phyloP scores from a whole-genome alignment of 768 basidiomycete genomes.

The Lepiota brunneoincarnata region DNA sequence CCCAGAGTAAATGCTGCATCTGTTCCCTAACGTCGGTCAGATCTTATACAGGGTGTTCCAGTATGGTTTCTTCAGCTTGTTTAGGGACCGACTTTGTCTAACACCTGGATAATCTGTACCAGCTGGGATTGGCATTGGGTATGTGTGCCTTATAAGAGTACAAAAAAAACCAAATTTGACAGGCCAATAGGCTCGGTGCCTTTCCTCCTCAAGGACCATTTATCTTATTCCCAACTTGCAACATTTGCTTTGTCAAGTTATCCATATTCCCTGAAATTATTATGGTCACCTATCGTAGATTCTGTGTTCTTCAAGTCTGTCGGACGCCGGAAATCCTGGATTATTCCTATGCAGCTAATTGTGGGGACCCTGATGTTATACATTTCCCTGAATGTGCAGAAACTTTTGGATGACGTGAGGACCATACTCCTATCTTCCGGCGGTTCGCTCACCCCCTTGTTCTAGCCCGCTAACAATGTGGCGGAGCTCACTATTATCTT shows the following conservation, averaged over 20 bases:
- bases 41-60: slow-evolving; percentile 86
- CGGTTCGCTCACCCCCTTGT: slow-evolving; percentile 12
- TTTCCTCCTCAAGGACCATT: slow-evolving; percentile 90
- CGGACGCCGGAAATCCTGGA: slow-evolving; percentile 98
- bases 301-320: slow-evolving; percentile 77
- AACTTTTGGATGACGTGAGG: slow-evolving; percentile 73
- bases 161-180: neutral
- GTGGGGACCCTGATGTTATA: slow-evolving; percentile 83
- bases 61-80: slow-evolving; percentile 40
- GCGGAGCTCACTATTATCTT: slow-evolving; percentile 78
- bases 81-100: slow-evolving; percentile 4
- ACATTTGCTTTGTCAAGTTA: slow-evolving; percentile 91
- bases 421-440: neutral
- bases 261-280: slow-evolving; percentile 93
- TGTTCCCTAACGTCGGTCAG: slow-evolving; percentile 30
- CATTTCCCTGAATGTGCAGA: slow-evolving; percentile 71
- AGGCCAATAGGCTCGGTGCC: slow-evolving; percentile 78
- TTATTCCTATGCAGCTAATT: slow-evolving; percentile 93
- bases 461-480: slow-evolving; percentile 80
- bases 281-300: slow-evolving; percentile 98
- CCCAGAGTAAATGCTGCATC: neutral
- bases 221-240: slow-evolving; percentile 96
- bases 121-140: slow-evolving; percentile 92
- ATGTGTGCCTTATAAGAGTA: slow-evolving; percentile 15
- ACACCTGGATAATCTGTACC: slow-evolving; percentile 8